Evolutionary conservation across 352 stramenopile species (phyloP).

Genomic region (Phytophthora pisi): DNA sequence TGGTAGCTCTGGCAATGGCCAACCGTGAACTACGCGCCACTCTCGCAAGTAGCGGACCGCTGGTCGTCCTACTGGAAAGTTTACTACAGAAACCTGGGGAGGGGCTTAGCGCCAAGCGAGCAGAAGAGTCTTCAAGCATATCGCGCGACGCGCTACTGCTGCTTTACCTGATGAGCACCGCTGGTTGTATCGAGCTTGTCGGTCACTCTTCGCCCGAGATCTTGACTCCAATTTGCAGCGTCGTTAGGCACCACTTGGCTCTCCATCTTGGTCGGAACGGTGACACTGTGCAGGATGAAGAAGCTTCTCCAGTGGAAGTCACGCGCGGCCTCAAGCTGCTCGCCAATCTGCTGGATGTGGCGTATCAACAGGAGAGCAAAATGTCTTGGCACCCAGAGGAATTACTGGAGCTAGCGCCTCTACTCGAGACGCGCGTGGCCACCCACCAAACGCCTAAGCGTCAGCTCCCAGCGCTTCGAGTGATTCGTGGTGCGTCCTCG

Average conservation of each 20-base stretch:
- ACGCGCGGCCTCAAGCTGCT: constrained; percentile 51
- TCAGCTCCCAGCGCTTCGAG: constrained; percentile 49
- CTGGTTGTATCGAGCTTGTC: constrained; percentile 17
- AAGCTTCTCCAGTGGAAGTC: constrained; percentile 17
- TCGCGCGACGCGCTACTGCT: constrained; percentile 35
- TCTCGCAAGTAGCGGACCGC: constrained; percentile 27
- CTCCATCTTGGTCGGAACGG: neutral
- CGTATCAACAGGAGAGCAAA: constrained; percentile 24
- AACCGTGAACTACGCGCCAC: constrained; percentile 38
- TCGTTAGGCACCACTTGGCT: constrained; percentile 10
- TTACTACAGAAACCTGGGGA: constrained; percentile 14
- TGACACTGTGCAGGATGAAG: constrained; percentile 15
- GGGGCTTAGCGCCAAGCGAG: neutral
- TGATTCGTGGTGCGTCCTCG: constrained; percentile 47
- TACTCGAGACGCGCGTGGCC: constrained; percentile 38
- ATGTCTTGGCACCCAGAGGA: constrained; percentile 36
- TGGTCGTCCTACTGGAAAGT: constrained; percentile 44
- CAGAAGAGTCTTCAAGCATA: neutral
- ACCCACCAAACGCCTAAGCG: constrained; percentile 47
- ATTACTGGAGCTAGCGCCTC: constrained; percentile 31
- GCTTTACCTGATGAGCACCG: constrained; percentile 33
- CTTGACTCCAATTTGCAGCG: constrained; percentile 15
- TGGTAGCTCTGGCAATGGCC: constrained; percentile 47
- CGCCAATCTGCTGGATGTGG: constrained; percentile 48
- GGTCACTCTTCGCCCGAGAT: constrained; percentile 22